A percentile compares a stretch with the other conserved stretches of the same genome.
These are phyloP conservation scores for Ochromonas danica DNA, from an alignment of 108 stramenopile species.

Conservation along the genomic window DNA sequence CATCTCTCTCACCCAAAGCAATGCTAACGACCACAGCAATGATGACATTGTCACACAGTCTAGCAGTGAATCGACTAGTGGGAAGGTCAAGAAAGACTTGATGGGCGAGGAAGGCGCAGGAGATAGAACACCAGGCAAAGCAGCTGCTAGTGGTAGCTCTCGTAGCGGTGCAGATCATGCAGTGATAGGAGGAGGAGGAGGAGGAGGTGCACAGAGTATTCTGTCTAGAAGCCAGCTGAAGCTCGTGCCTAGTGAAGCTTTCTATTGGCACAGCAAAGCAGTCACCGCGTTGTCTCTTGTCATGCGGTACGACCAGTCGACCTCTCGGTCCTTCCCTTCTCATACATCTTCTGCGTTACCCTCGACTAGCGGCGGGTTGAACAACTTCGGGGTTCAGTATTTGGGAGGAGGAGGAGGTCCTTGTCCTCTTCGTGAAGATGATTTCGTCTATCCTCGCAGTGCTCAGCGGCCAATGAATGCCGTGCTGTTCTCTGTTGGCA, in stretches of 20 bases:
- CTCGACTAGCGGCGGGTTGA: too few species aligned
- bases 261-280: slow-evolving; percentile 6
- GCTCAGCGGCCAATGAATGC: neutral
- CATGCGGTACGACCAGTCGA: too few species aligned
- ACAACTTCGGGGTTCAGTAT: too few species aligned
- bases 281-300: neutral
- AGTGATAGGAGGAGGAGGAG: neutral
- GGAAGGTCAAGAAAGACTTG: neutral
- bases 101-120: neutral
- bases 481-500: neutral
- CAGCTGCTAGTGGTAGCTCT: neutral
- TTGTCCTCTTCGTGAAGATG: neutral
- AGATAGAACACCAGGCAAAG: neutral
- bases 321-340: too few species aligned
- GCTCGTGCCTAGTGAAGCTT: neutral
- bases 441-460: neutral
- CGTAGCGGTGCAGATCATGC: neutral
- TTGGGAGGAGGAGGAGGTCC: neutral
- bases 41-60: too few species aligned
- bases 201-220: neutral
- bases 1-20: too few species aligned
- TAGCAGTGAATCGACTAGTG: neutral
- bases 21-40: too few species aligned
- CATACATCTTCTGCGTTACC: too few species aligned
- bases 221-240: neutral